phyloP scores from a whole-genome alignment of 2,329 filamentous ascomycete species.

The Dothidotthia symphoricarpi region DNA sequence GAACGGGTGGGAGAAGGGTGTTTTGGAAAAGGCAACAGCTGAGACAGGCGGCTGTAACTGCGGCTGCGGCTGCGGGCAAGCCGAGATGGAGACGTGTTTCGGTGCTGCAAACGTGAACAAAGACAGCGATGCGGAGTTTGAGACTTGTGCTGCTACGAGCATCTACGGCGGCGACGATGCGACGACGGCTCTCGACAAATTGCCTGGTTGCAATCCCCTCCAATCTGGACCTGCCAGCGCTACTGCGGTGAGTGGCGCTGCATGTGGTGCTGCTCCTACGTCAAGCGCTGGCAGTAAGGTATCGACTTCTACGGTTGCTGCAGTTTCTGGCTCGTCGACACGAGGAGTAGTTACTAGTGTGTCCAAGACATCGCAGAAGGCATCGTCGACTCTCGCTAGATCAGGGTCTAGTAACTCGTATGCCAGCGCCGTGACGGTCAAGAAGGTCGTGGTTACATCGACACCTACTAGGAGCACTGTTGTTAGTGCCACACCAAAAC shows the following conservation, averaged over 20 bases:
- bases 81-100: conserved; percentile 41
- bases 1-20: conserved; percentile 41
- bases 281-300: conserved; percentile 5
- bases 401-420: background rate
- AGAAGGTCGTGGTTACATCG: too few relatives aligned
- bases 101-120: conserved; percentile 37
- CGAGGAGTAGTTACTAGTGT: background rate
- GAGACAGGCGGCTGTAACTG: conserved; percentile 38
- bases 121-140: conserved; percentile 27
- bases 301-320: conserved; percentile 1
- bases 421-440: too few relatives aligned
- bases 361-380: background rate
- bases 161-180: conserved; percentile 15
- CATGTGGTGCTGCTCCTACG: conserved; percentile 22
- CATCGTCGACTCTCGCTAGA: too few relatives aligned
- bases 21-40: conserved; percentile 37
- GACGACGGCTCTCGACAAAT: conserved; percentile 23
- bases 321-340: background rate
- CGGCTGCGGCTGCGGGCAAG: conserved; percentile 38
- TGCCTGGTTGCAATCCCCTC: conserved; percentile 43
- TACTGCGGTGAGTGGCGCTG: conserved; percentile 25
- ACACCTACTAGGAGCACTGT: too few relatives aligned
- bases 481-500: too few relatives aligned
- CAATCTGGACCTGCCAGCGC: conserved; percentile 37
- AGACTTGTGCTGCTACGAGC: conserved; percentile 25